Evolutionary conservation across 768 basidiomycete genomes (phyloP), one percentile per base, ranked within the genome.

Genomic region (Lepiota brunneoincarnata): DNA sequence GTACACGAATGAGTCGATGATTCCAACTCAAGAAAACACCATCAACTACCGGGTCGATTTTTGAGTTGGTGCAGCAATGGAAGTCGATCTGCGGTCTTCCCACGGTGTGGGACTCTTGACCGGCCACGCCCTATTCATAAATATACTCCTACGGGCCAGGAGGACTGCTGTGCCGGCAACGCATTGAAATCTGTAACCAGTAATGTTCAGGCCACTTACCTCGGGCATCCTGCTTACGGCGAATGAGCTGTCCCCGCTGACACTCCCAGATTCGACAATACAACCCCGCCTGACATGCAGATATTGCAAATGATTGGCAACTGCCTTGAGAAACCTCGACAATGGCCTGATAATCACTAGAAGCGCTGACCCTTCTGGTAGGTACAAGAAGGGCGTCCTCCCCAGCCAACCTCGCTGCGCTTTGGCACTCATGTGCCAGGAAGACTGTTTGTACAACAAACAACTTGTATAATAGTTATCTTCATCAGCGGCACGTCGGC

Each of bases 261-360:
- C 36, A 69, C 66, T 1, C 68, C 67, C 17, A 66, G 67, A 2
- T 68, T 69, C 53, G 66, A 68, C 40, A 75, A 78, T 56, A 74
- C 71, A 6, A 48, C 56, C 1, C 58, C 58, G 23, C 66, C 61
- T 24, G 73, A 76, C 35, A 61, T 66, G 24, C 67, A 73, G 14
- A 61, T 75, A 26, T 62, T 76, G 47, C 63, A 68, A 52, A 66
- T 70, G 63, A 76, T 77, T 34, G 67, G 67, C 3, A 65, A 69
- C 7, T 68, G 64, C 62, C 38, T 69, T 11, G 43, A 56, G 23
- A 49, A 15, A 28, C 35, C 4, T 21, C 15, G 31, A 7, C 18
- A 12, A 12, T 6, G 18, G 26, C 12, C 15, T 24, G 3, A 11
- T 23, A 44, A n/a, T 34, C 15, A 3, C 20, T 43, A 6, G 35